Evolutionary conservation across 2,329 filamentous ascomycete genomes (phyloP).

Genomic region (Monilinia fructicola): DNA sequence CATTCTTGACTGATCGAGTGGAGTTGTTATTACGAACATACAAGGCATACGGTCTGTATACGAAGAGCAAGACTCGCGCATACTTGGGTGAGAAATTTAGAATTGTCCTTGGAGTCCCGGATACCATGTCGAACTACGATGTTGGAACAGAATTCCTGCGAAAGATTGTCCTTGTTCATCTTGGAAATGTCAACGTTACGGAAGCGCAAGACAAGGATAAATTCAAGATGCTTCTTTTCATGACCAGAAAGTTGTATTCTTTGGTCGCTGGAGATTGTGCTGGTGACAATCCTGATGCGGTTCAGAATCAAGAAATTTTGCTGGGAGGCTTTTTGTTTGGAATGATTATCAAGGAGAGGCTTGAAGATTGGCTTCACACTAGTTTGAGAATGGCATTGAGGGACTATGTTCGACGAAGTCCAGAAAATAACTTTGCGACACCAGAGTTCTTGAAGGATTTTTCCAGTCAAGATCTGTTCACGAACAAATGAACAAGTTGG

Average conservation of each 20-base stretch:
- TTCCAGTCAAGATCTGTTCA: conserved; percentile 72
- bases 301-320: conserved; percentile 93
- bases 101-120: conserved; percentile 78
- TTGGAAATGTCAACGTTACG: conserved; percentile 82
- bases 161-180: conserved; percentile 85
- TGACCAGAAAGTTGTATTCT: conserved; percentile 93
- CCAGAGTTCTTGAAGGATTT: conserved; percentile 79
- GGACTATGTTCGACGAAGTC: conserved; percentile 56
- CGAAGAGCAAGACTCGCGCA: conserved; percentile 74
- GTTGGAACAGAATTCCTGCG: conserved; percentile 89
- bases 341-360: conserved; percentile 90
- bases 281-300: conserved; percentile 92
- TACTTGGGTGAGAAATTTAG: conserved; percentile 91
- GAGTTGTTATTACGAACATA: conserved; percentile 91
- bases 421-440: conserved; percentile 72
- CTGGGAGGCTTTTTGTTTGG: conserved; percentile 92
- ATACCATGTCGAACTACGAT: conserved; percentile 82
- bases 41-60: conserved; percentile 85
- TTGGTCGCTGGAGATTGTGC: conserved; percentile 90
- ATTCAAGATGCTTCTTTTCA: conserved; percentile 90
- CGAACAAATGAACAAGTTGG: conserved; percentile 88
- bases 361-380: conserved; percentile 79
- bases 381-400: conserved; percentile 53
- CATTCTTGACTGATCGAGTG: conserved; percentile 91
- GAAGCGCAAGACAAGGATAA: conserved; percentile 86